Percentiles rank a stretch among this genome's conserved stretches.
phyloP scores from a whole-genome alignment of 352 stramenopile genomes.

The Peronospora belbahrii region DNA sequence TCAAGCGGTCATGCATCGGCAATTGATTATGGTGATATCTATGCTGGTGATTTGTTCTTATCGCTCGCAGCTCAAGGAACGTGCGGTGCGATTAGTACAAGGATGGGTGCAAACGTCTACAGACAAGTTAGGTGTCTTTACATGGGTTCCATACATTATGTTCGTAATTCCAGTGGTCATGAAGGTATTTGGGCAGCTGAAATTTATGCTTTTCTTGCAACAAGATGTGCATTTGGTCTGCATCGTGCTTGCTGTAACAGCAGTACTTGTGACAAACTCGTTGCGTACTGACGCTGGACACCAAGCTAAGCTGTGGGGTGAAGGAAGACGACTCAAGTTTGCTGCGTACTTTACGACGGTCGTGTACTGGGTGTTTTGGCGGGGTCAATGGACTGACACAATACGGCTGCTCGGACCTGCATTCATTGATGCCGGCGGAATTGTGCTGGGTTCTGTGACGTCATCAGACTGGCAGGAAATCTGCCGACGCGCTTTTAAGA shows the following conservation, averaged over 20 bases:
- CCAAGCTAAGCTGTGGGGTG: constrained; percentile 42
- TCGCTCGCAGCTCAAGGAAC: constrained; percentile 44
- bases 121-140: constrained; percentile 57
- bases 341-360: constrained; percentile 47
- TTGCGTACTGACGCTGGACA: constrained; percentile 21
- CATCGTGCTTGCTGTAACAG: constrained; percentile 32
- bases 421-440: constrained; percentile 58
- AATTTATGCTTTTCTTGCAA: constrained; percentile 70
- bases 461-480: constrained; percentile 37
- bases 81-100: constrained; percentile 24
- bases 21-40: constrained; percentile 69
- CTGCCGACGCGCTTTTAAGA: constrained; percentile 37
- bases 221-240: constrained; percentile 34
- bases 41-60: constrained; percentile 62
- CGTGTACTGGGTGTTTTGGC: constrained; percentile 50
- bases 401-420: constrained; percentile 44
- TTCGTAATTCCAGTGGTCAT: constrained; percentile 50
- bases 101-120: constrained; percentile 51
- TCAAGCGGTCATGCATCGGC: constrained; percentile 49
- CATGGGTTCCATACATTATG: constrained; percentile 43
- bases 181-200: constrained; percentile 63
- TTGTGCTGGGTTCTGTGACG: constrained; percentile 43
- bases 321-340: constrained; percentile 62
- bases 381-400: constrained; percentile 39
- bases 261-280: constrained; percentile 28